A percentile compares a stretch with the other conserved stretches of the same genome.
phyloP scores from a whole-genome alignment of 169 alveolate species.

The Plasmodium adleri region DNA sequence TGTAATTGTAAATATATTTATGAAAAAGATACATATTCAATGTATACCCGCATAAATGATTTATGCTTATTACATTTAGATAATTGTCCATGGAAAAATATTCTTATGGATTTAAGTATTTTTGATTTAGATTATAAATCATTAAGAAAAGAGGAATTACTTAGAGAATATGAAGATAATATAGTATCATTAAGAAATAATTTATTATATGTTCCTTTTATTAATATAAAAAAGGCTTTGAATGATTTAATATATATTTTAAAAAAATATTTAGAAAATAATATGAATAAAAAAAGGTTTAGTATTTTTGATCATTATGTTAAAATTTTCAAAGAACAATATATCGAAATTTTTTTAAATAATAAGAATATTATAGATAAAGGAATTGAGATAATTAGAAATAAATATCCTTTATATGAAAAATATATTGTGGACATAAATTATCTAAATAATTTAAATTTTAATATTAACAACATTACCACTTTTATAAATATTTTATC shows the following conservation, averaged over 20 bases:
- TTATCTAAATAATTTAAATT: constrained; percentile 33
- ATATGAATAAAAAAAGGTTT: constrained; percentile 33
- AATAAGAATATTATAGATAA: constrained; percentile 36
- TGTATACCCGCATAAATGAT: constrained; percentile 67
- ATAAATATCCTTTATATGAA: constrained; percentile 9
- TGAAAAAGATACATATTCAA: constrained; percentile 55
- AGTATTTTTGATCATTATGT: constrained; percentile 26
- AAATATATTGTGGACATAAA: constrained; percentile 25
- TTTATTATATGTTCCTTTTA: constrained; percentile 30
- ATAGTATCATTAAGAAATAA: constrained; percentile 5
- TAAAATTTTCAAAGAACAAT: constrained; percentile 38
- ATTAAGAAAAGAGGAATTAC: constrained; percentile 12
- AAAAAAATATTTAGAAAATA: constrained; percentile 26
- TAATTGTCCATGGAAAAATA: constrained; percentile 73
- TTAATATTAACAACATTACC: constrained; percentile 18
- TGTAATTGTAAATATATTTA: constrained; percentile 55
- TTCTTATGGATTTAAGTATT: constrained; percentile 29
- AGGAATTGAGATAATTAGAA: constrained; percentile 17
- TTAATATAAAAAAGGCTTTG: constrained; percentile 53
- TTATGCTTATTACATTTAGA: constrained; percentile 48
- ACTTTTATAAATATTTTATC: constrained; percentile 41
- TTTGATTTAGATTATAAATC: constrained; percentile 37
- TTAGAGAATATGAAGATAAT: constrained; percentile 32
- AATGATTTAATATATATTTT: constrained; percentile 17
- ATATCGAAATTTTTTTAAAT: constrained; percentile 33